These are phyloP conservation scores for Manihot esculenta DNA, from an alignment of 441 rosid species.

Conservation along the genomic window DNA sequence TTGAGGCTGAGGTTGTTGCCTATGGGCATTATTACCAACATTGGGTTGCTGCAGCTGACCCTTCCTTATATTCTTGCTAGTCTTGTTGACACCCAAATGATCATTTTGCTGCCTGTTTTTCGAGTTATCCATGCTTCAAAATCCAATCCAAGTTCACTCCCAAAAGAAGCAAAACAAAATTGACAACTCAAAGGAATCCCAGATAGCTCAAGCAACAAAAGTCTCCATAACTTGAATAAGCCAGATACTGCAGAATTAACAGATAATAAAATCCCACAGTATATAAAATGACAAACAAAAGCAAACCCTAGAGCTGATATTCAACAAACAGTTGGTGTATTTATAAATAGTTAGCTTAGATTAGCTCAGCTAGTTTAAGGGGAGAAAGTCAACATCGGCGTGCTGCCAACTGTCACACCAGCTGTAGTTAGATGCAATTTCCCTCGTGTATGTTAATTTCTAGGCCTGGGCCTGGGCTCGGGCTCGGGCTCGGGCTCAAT, in stretches of 20 bases:
- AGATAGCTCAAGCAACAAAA: not conserved
- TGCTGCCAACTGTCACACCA: too few relatives aligned
- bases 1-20: slow-evolving; percentile 85
- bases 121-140: slow-evolving; percentile 60
- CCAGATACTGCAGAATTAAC: not conserved
- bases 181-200: too few relatives aligned
- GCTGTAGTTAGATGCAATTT: too few relatives aligned
- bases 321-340: too few relatives aligned
- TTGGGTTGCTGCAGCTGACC: slow-evolving; percentile 75
- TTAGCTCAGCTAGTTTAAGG: too few relatives aligned
- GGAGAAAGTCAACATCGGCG: too few relatives aligned
- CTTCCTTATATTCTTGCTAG: slow-evolving; percentile 81
- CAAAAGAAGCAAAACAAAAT: not conserved
- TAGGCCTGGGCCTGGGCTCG: too few relatives aligned
- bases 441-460: too few relatives aligned
- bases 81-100: slow-evolving; percentile 77
- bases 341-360: too few relatives aligned
- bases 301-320: too few relatives aligned
- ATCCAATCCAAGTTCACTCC: slow-evolving; percentile 20
- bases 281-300: slow-evolving; percentile 1
- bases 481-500: too few relatives aligned
- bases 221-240: slow-evolving; percentile 5
- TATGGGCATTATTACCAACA: slow-evolving; percentile 53
- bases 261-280: slow-evolving; percentile 2
- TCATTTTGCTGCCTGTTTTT: slow-evolving; percentile 65